Percentiles rank a stretch among this genome's conserved stretches.
Conservation (phyloP, 2,329 filamentous ascomycete genomes). For the Colletotrichum eleusines region DNA sequence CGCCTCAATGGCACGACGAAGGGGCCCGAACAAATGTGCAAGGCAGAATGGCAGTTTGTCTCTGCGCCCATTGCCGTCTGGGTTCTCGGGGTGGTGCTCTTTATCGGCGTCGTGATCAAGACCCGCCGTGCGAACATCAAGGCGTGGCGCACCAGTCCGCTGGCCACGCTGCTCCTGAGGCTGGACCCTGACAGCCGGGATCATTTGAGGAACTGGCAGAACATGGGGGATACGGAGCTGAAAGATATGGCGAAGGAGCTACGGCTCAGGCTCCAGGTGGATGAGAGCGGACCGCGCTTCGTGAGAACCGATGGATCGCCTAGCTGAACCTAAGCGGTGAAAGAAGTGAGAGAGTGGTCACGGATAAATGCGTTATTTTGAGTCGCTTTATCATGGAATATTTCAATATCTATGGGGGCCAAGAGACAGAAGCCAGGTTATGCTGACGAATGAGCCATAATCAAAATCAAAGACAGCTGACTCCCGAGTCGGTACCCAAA, state of each 20-base stretch:
- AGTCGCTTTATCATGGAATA: no score
- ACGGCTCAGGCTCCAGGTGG: neutral
- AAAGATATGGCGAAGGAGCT: neutral
- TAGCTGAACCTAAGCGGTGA: neutral
- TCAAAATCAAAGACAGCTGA: no score
- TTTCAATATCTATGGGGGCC: no score
- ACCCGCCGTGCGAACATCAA: conserved; percentile 28
- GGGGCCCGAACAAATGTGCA: neutral
- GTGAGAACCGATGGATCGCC: neutral
- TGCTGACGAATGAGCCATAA: no score
- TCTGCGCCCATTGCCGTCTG: conserved; percentile 23
- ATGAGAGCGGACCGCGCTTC: neutral
- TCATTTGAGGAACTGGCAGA: conserved; percentile 28
- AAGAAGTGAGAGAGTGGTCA: neutral
- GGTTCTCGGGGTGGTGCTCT: conserved; percentile 21
- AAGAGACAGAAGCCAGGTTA: no score
- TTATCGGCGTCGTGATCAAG: conserved; percentile 30
- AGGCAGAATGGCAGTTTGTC: conserved; percentile 9
- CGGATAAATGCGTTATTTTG: neutral
- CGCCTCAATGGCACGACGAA: neutral
- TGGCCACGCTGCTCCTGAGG: conserved; percentile 32
- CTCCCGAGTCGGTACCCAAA: no score
- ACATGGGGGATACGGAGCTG: conserved; percentile 26
- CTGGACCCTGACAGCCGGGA: conserved; percentile 19
- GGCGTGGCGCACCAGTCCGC: conserved; percentile 31